A percentile compares a stretch with the other conserved stretches of the same genome.
Conservation (phyloP, 257 asterid species). For the Thymus mandschuricus region DNA sequence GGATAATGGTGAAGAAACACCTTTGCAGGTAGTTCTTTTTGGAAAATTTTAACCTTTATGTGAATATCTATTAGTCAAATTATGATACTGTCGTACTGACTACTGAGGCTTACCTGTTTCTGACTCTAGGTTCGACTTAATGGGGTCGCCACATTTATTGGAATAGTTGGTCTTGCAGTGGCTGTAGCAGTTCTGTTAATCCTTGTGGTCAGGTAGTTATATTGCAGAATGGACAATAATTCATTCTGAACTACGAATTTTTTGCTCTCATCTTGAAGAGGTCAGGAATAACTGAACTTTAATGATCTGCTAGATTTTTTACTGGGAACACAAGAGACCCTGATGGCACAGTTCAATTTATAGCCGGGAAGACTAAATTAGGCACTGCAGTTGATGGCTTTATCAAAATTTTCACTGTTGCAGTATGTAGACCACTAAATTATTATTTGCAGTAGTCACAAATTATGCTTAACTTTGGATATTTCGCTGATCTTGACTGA, state of each 20-base stretch:
- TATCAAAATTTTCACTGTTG: conserved; percentile 83
- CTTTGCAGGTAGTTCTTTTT: conserved; percentile 76
- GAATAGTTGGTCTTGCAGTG: conserved; percentile 81
- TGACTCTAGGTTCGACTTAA: conserved; percentile 76
- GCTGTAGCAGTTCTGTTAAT: conserved; percentile 71
- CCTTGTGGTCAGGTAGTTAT: conserved; percentile 69
- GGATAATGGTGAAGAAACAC: conserved; percentile 98
- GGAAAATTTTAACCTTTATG: conserved; percentile 15
- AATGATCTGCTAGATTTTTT: conserved; percentile 60
- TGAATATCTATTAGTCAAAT: conserved; percentile 12
- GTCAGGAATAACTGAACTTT: conserved; percentile 15
- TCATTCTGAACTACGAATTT: conserved; percentile 12
- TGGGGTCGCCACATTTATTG: conserved; percentile 96
- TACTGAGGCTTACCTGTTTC: conserved; percentile 21
- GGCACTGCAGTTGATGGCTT: conserved; percentile 80
- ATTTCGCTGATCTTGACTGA: conserved; percentile 26
- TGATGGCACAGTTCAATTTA: conserved; percentile 58
- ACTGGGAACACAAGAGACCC: conserved; percentile 74
- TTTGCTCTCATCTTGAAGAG: conserved; percentile 21
- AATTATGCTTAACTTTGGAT: conserved; percentile 26
- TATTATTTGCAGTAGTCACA: conserved; percentile 9
- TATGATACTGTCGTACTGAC: conserved; percentile 9
- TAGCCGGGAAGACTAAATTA: conserved; percentile 63
- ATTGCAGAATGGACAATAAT: background rate
- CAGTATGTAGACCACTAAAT: conserved; percentile 58